Conservation (phyloP, 331 rosid species). For the Arachis monticola region DNA sequence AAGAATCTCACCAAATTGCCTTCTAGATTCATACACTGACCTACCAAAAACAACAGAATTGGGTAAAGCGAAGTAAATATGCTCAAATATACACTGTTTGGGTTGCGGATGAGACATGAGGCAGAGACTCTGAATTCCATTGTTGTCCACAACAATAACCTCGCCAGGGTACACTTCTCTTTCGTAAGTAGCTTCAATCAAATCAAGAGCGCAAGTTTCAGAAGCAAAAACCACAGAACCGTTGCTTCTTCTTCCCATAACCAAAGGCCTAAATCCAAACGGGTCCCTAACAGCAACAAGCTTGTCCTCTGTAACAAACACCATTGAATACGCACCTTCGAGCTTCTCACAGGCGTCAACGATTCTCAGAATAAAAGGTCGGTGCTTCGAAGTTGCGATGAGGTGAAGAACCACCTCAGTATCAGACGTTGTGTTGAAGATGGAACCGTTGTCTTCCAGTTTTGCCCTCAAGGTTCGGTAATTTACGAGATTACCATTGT, state of each 20-base stretch:
- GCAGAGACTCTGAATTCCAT: conserved; percentile 80
- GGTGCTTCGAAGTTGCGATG: conserved; percentile 80
- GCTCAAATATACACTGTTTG: conserved; percentile 85
- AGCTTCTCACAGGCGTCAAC: conserved; percentile 92
- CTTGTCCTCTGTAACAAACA: conserved; percentile 79
- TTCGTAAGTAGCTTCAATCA: conserved; percentile 92
- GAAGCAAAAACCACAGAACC: conserved; percentile 95
- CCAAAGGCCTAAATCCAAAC: conserved; percentile 81
- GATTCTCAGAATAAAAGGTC: conserved; percentile 76
- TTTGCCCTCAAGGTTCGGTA: conserved; percentile 61
- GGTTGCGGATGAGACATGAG: conserved; percentile 84
- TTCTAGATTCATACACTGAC: conserved; percentile 80
- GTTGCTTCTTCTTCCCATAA: conserved; percentile 91
- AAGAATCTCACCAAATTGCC: conserved; percentile 74
- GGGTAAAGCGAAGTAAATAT: conserved; percentile 88
- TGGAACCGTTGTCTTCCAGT: conserved; percentile 83
- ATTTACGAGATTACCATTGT: conserved; percentile 88
- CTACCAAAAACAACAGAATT: conserved; percentile 85
- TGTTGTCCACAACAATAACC: conserved; percentile 74
- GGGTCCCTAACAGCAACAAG: conserved; percentile 91
- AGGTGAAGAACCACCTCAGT: conserved; percentile 94
- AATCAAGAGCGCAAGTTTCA: conserved; percentile 95
- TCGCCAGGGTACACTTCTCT: conserved; percentile 93
- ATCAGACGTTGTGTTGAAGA: conserved; percentile 89
- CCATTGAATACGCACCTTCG: conserved; percentile 90